These are phyloP conservation scores for Casuarina cunninghamiana DNA, from an alignment of 306 rosid species.

Conservation along the genomic window DNA sequence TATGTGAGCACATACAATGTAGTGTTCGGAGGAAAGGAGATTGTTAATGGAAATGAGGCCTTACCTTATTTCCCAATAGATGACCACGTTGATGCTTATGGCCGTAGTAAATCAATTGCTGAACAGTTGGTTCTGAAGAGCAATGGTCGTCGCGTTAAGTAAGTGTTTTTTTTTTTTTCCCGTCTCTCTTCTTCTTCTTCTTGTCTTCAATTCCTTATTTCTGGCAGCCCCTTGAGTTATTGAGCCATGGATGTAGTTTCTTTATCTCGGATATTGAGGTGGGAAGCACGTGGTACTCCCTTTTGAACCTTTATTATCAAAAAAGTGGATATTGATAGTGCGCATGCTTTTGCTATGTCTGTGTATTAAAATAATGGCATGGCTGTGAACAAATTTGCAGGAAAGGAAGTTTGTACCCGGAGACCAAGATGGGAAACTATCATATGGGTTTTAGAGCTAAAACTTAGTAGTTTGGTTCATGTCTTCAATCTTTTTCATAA, in stretches of 20 bases:
- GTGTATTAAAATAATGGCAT: slow-evolving; percentile 1
- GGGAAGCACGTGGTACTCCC: not conserved
- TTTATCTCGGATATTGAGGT: not conserved
- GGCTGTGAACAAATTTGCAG: not conserved
- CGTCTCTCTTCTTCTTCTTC: no score
- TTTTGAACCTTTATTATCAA: not conserved
- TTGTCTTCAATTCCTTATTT: not conserved
- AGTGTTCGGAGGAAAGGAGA: slow-evolving; percentile 73
- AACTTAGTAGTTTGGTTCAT: no score
- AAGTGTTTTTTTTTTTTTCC: not conserved
- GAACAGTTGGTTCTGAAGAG: slow-evolving; percentile 84
- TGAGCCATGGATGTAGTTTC: not conserved
- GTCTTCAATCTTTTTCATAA: no score
- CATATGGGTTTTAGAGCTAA: no score
- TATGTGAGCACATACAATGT: slow-evolving; percentile 88
- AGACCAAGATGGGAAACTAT: no score
- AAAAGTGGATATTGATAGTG: not conserved
- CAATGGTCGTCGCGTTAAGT: slow-evolving; percentile 74
- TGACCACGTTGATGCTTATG: slow-evolving; percentile 68
- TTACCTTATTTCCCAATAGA: slow-evolving; percentile 81
- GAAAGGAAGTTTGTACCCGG: not conserved
- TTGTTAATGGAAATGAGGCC: slow-evolving; percentile 71
- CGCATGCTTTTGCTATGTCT: not conserved
- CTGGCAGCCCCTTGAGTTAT: not conserved
- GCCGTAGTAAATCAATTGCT: slow-evolving; percentile 84